These are phyloP conservation scores for Boletus sp. DNA, from an alignment of 1,284 basidiomycete species.

Conservation along the genomic window DNA sequence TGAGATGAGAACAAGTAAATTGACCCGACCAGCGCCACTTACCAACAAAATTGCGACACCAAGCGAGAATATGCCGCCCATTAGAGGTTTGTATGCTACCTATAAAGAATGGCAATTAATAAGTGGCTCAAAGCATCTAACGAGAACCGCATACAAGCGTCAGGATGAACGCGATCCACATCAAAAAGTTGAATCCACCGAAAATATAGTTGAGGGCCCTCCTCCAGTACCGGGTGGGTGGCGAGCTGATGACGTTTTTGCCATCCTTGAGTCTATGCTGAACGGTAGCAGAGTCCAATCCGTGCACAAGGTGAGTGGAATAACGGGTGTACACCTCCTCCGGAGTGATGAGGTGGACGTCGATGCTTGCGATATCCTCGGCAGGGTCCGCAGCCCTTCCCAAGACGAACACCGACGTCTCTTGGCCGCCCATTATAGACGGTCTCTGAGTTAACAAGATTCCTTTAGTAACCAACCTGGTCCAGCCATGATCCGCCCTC, in stretches of 20 bases:
- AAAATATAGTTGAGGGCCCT: slow-evolving; percentile 56
- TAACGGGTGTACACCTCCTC: slow-evolving; percentile 50
- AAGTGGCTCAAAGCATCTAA: too few species aligned
- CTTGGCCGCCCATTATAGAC: too few species aligned
- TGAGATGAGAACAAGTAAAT: background rate
- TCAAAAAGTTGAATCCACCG: slow-evolving; percentile 57
- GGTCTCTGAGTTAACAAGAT: too few species aligned
- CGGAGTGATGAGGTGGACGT: slow-evolving; percentile 48
- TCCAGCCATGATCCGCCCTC: too few species aligned
- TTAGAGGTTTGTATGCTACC: slow-evolving; percentile 51
- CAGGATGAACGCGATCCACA: slow-evolving; percentile 55
- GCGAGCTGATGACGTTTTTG: slow-evolving; percentile 53
- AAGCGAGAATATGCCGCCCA: slow-evolving; percentile 54
- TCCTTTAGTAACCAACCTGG: too few species aligned
- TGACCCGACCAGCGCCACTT: slow-evolving; percentile 44
- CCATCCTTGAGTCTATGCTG: slow-evolving; percentile 47
- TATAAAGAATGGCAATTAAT: too few species aligned
- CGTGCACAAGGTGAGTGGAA: too few species aligned
- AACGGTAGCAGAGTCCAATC: slow-evolving; percentile 43
- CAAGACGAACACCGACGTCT: too few species aligned
- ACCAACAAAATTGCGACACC: slow-evolving; percentile 81
- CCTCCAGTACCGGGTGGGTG: slow-evolving; percentile 50
- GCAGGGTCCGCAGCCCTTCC: too few species aligned
- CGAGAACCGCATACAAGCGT: slow-evolving; percentile 42
- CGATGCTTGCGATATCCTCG: slow-evolving; percentile 47